Percentiles rank a stretch among this genome's conserved stretches.
Conservation (phyloP, 805 yeast genomes). For the Vanderwaltozyma tropicalis region DNA sequence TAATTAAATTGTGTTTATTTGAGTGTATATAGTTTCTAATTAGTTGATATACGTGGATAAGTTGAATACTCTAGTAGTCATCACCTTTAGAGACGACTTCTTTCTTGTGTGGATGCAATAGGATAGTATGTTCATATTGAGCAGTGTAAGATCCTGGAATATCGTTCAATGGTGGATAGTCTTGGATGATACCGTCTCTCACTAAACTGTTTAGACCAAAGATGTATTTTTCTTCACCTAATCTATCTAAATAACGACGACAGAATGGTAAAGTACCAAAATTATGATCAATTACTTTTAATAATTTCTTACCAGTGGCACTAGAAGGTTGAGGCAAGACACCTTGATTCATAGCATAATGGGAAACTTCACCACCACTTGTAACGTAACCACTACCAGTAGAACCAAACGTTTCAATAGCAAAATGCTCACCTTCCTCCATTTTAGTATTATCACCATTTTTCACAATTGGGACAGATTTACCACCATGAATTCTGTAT, state of each 20-base stretch:
- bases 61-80: conserved; percentile 48
- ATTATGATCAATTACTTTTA: conserved; percentile 60
- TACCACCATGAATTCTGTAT: conserved; percentile 84
- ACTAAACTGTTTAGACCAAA: conserved; percentile 79
- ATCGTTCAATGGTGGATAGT: conserved; percentile 88
- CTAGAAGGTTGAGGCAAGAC: conserved; percentile 34
- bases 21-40: neutral
- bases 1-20: neutral
- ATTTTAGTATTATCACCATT: conserved; percentile 90
- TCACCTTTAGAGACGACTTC: conserved; percentile 95
- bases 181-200: conserved; percentile 78
- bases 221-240: conserved; percentile 86
- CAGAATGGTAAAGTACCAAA: conserved; percentile 97
- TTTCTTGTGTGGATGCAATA: conserved; percentile 82
- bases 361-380: conserved; percentile 86
- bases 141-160: conserved; percentile 83
- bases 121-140: conserved; percentile 89
- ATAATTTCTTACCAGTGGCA: conserved; percentile 59
- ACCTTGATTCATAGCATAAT: conserved; percentile 61
- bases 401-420: conserved; percentile 95
- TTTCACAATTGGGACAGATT: conserved; percentile 91
- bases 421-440: conserved; percentile 98
- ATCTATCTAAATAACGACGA: conserved; percentile 82
- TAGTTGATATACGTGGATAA: neutral
- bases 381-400: conserved; percentile 91